A percentile compares a stretch with the other conserved stretches of the same genome.
These are phyloP conservation scores for Globisporangium paroecandrum DNA, from an alignment of 352 stramenopile species.

Conservation along the genomic window DNA sequence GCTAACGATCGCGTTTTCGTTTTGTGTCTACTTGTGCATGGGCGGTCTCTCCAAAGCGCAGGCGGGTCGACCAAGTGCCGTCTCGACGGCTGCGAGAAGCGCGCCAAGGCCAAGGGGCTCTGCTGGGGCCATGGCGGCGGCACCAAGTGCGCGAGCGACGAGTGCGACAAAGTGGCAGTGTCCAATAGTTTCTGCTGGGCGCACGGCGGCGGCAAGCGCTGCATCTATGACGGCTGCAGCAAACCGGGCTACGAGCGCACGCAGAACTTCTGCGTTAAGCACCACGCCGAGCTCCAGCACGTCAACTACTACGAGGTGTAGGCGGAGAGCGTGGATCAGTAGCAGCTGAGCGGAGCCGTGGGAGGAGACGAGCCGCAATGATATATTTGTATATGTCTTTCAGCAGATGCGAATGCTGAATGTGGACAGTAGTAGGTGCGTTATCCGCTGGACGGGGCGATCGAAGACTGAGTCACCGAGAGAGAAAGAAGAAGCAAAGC, in stretches of 20 bases:
- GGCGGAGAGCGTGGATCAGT: neutral
- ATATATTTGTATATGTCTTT: no score
- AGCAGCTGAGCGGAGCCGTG: neutral
- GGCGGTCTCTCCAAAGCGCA: neutral
- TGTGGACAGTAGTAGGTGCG: no score
- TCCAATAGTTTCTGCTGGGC: constrained; percentile 34
- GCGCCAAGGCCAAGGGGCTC: constrained; percentile 21
- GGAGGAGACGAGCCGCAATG: neutral
- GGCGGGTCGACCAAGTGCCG: constrained; percentile 21
- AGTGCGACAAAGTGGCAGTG: constrained; percentile 18
- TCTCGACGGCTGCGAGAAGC: constrained; percentile 17
- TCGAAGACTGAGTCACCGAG: no score
- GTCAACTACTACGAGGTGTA: constrained; percentile 28
- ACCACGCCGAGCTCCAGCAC: constrained; percentile 24
- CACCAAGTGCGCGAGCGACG: constrained; percentile 16
- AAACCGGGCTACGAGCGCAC: constrained; percentile 34
- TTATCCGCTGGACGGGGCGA: no score
- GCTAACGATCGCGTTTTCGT: neutral
- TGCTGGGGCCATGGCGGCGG: constrained; percentile 23
- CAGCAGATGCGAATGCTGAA: no score
- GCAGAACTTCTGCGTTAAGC: constrained; percentile 27
- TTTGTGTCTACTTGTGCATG: neutral
- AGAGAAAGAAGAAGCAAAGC: no score
- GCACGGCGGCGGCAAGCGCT: constrained; percentile 35
- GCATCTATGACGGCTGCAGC: constrained; percentile 30